Conservation (phyloP, 1,139 yeast species). For the Schwanniomyces etchellsii region DNA sequence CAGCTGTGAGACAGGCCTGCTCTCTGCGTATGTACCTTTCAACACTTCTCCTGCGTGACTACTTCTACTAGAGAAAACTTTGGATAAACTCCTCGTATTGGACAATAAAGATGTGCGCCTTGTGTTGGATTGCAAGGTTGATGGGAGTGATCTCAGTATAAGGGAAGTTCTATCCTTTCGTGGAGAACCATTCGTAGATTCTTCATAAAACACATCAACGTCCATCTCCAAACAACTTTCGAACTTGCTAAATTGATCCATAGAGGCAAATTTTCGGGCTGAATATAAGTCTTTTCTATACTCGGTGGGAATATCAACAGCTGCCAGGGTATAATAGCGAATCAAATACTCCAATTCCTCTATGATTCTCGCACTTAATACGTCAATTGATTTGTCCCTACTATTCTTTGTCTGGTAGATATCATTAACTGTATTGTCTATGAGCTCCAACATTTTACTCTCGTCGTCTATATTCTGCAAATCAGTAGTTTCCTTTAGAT, state of each 20-base stretch:
- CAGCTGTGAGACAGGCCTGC: slow-evolving; percentile 1
- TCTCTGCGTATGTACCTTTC: not conserved
- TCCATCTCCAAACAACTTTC: slow-evolving; percentile 10
- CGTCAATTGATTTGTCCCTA: slow-evolving; percentile 51
- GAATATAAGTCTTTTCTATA: too few relatives aligned
- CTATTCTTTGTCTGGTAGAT: slow-evolving; percentile 2
- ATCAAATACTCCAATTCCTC: slow-evolving; percentile 59
- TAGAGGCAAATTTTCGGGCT: slow-evolving; percentile 2
- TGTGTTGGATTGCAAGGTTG: not conserved
- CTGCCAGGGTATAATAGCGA: slow-evolving; percentile 14
- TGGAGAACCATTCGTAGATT: slow-evolving; percentile 6
- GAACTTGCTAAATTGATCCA: slow-evolving; percentile 15
- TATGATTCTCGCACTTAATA: slow-evolving; percentile 72
- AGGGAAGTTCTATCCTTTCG: not conserved
- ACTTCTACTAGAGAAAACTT: not conserved
- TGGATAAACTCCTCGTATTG: not conserved
- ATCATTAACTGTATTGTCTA: not conserved
- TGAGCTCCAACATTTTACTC: not conserved
- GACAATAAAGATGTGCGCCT: not conserved
- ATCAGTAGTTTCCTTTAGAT: slow-evolving; percentile 6
- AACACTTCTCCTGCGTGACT: not conserved
- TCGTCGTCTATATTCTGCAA: slow-evolving; percentile 1
- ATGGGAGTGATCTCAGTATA: not conserved
- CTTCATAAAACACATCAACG: slow-evolving; percentile 12
- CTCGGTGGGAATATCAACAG: too few relatives aligned